phyloP scores from a whole-genome alignment of 305 asterid species.

The Fraxinus sp. region DNA sequence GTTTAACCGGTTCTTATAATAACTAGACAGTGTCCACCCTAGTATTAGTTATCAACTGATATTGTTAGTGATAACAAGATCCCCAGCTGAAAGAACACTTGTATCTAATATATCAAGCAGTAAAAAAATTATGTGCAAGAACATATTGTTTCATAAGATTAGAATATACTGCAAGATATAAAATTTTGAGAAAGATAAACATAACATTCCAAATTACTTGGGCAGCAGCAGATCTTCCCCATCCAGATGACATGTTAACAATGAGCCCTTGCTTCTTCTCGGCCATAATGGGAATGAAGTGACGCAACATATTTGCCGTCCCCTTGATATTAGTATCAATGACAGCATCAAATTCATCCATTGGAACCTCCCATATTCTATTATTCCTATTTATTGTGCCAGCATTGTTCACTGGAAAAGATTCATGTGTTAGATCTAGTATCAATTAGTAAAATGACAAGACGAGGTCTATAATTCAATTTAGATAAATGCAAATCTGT shows the following conservation, averaged over 20 bases:
- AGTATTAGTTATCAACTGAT: constrained; percentile 9
- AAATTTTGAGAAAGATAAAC: constrained; percentile 12
- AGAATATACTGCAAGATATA: constrained; percentile 5
- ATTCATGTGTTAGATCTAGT: not conserved
- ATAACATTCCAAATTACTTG: constrained; percentile 51
- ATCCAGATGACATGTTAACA: constrained; percentile 90
- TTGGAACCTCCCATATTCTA: constrained; percentile 89
- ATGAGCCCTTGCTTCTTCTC: constrained; percentile 78
- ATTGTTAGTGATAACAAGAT: constrained; percentile 6
- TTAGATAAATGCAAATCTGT: too few species aligned
- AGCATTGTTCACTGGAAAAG: constrained; percentile 66
- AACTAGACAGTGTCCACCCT: not conserved
- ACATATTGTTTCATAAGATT: not conserved
- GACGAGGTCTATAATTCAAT: too few species aligned
- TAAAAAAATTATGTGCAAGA: not conserved
- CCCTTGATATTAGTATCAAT: constrained; percentile 87
- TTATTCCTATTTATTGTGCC: constrained; percentile 85
- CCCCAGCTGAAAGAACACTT: constrained; percentile 19
- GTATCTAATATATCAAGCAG: constrained; percentile 6
- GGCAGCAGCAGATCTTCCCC: constrained; percentile 98
- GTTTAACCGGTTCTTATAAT: not conserved
- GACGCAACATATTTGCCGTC: constrained; percentile 66
- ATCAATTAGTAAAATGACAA: too few species aligned
- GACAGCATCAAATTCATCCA: constrained; percentile 66
- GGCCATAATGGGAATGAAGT: constrained; percentile 81